A percentile compares a stretch with the other conserved stretches of the same genome.
Conservation (phyloP, 768 basidiomycete genomes). For the Russula ochroleuca region DNA sequence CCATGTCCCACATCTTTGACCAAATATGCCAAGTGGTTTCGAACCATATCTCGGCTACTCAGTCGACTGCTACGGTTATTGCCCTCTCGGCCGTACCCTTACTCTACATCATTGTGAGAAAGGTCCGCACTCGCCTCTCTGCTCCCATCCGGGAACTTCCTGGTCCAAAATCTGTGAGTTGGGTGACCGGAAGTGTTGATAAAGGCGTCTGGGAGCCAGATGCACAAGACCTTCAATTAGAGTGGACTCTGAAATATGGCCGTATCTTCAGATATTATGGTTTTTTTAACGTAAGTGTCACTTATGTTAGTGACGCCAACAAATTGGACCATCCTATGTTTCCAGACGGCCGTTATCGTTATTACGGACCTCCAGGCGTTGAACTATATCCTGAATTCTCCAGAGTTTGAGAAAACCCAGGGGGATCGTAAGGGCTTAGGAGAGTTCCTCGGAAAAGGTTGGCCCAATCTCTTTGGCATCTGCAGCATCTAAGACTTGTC, state of each 20-base stretch:
- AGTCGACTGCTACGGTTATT: background rate
- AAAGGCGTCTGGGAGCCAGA: slow-evolving; percentile 19
- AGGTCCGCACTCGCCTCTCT: background rate
- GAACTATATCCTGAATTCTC: slow-evolving; percentile 13
- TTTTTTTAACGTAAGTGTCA: slow-evolving; percentile 14
- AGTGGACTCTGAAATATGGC: slow-evolving; percentile 17
- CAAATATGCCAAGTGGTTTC: background rate
- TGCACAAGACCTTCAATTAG: slow-evolving; percentile 4
- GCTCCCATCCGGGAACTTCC: slow-evolving; percentile 14
- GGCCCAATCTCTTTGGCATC: background rate
- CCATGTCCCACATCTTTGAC: background rate
- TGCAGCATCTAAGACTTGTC: background rate
- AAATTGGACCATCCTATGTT: background rate
- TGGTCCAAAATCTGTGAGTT: slow-evolving; percentile 18
- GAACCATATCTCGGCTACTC: background rate
- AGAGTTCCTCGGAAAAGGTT: slow-evolving; percentile 13
- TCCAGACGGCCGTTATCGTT: background rate
- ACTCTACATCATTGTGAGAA: slow-evolving; percentile 2
- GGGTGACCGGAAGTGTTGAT: slow-evolving; percentile 15
- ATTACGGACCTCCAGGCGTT: slow-evolving; percentile 18
- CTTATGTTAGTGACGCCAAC: background rate
- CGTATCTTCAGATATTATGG: slow-evolving; percentile 14
- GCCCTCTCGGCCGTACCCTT: background rate
- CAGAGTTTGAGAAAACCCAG: slow-evolving; percentile 21
- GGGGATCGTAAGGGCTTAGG: background rate